Evolutionary conservation across 176 grass and related monocot species (phyloP).

Genomic region (Poa pratensis): DNA sequence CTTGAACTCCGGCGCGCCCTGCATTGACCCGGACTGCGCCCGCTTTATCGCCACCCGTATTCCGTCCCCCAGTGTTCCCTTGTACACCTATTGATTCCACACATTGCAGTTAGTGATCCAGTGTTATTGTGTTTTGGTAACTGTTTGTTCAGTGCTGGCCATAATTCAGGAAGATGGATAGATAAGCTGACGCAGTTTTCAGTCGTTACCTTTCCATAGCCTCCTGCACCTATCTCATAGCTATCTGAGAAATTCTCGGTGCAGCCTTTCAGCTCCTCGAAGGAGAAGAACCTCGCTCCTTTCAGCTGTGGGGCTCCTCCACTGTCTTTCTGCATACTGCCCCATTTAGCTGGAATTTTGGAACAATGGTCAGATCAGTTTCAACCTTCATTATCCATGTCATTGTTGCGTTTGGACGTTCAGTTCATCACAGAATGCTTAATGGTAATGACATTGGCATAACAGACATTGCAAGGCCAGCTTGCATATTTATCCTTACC

Average conservation of each 20-base stretch:
- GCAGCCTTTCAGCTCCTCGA: slow-evolving; percentile 64
- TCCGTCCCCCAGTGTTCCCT: slow-evolving; percentile 59
- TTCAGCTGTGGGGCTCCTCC: slow-evolving; percentile 65
- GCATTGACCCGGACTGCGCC: slow-evolving; percentile 54
- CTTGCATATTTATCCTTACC: slow-evolving; percentile 52
- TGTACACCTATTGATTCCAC: slow-evolving; percentile 58
- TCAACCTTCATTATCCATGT: neutral
- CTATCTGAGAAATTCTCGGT: slow-evolving; percentile 64
- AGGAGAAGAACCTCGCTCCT: slow-evolving; percentile 69
- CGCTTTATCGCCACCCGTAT: slow-evolving; percentile 72
- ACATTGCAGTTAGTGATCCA: neutral
- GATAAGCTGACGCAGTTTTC: neutral
- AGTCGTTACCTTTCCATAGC: slow-evolving; percentile 57
- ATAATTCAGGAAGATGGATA: neutral
- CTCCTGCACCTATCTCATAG: slow-evolving; percentile 64
- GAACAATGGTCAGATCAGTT: slow-evolving; percentile 25
- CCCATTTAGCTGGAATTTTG: slow-evolving; percentile 57
- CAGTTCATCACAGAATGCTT: neutral
- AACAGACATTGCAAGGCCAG: slow-evolving; percentile 11
- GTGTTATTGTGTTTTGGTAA: neutral
- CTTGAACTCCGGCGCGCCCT: slow-evolving; percentile 68
- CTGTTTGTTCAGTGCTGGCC: neutral
- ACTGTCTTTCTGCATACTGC: slow-evolving; percentile 39
- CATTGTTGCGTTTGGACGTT: neutral
- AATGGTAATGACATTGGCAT: neutral